A percentile compares a stretch with the other conserved stretches of the same genome.
Evolutionary conservation across 2,329 filamentous ascomycete genomes (phyloP).

Genomic region (Pseudogymnoascus sp.): DNA sequence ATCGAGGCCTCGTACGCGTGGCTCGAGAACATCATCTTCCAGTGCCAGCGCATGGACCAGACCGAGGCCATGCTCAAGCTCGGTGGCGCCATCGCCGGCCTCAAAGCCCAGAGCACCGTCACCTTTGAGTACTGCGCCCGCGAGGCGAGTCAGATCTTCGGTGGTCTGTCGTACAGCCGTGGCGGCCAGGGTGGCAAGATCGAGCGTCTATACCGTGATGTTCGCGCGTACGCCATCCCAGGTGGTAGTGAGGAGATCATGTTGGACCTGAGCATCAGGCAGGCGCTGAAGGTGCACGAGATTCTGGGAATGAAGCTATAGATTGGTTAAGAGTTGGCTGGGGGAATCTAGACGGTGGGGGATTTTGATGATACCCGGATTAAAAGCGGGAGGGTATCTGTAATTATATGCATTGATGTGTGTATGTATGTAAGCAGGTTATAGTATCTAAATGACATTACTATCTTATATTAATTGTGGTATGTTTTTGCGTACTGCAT

Average conservation of each 20-base stretch:
- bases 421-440: neutral
- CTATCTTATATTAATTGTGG: neutral
- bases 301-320: conserved; percentile 91
- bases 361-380: conserved; percentile 2
- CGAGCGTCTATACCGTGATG: conserved; percentile 88
- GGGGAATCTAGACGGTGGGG: neutral
- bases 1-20: conserved; percentile 96
- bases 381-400: conserved; percentile 8
- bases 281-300: conserved; percentile 81
- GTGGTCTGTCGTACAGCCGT: conserved; percentile 81
- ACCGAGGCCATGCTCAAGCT: conserved; percentile 93
- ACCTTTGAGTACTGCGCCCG: conserved; percentile 97
- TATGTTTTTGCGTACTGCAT: neutral
- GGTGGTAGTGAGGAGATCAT: conserved; percentile 98
- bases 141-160: conserved; percentile 96
- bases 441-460: conserved; percentile 6
- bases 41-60: conserved; percentile 87
- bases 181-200: conserved; percentile 94
- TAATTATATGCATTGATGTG: conserved; percentile 6
- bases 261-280: conserved; percentile 90
- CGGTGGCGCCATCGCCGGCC: conserved; percentile 81
- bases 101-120: conserved; percentile 89
- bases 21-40: conserved; percentile 91
- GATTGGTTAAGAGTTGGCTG: neutral
- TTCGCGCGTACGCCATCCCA: conserved; percentile 90